Percentiles rank a stretch among this genome's conserved stretches.
Evolutionary conservation across 805 yeast genomes (phyloP).

Genomic region (Ogataea philodendri): DNA sequence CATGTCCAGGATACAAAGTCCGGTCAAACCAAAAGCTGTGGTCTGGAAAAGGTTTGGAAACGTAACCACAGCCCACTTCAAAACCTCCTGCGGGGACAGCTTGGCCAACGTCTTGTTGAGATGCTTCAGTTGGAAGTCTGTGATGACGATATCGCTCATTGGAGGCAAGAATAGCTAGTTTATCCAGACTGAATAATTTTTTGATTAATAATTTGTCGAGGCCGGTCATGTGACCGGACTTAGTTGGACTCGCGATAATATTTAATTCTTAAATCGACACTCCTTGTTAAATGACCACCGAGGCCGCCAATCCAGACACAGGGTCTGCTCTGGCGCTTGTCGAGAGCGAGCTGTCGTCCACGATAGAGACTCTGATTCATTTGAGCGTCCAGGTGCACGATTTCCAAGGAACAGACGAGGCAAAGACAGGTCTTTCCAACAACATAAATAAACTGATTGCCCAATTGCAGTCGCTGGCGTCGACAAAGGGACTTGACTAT

Average conservation of each 20-base stretch:
- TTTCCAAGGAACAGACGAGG: conserved; percentile 83
- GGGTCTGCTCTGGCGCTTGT: conserved; percentile 28
- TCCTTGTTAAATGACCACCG: conserved; percentile 30
- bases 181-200: not conserved
- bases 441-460: conserved; percentile 41
- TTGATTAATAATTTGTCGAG: conserved; percentile 4
- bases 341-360: conserved; percentile 44
- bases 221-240: conserved; percentile 12
- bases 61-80: conserved; percentile 80
- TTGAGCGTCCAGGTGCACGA: conserved; percentile 92
- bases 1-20: conserved; percentile 84
- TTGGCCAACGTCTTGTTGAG: conserved; percentile 60
- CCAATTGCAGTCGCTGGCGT: conserved; percentile 36
- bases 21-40: conserved; percentile 93
- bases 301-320: conserved; percentile 22
- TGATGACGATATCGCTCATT: conserved; percentile 16
- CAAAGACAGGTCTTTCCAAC: conserved; percentile 56
- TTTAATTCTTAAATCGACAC: not conserved
- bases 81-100: conserved; percentile 65
- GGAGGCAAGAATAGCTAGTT: not conserved
- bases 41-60: conserved; percentile 85
- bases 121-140: conserved; percentile 51
- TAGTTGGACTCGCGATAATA: conserved; percentile 2
- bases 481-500: conserved; percentile 35
- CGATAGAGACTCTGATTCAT: conserved; percentile 81